Evolutionary conservation across 2,329 filamentous ascomycete genomes (phyloP), one percentile per base, ranked within the genome.

Genomic region (Verticillium klebahnii): DNA sequence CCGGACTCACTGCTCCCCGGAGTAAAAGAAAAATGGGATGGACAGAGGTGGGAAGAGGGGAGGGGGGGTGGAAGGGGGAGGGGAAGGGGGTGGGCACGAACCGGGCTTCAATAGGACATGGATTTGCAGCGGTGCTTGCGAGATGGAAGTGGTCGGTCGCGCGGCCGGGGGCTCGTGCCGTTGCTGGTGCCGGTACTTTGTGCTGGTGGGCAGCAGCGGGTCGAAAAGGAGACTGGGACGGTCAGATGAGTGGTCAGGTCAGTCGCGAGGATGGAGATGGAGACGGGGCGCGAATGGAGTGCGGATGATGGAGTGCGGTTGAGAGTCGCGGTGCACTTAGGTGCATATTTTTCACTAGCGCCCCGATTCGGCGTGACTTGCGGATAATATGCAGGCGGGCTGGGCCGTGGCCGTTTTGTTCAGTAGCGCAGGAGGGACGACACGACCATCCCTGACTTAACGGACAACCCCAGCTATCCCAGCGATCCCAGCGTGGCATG

Each of bases 1-100:
- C n/a, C 23, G 12, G 45, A 29, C 45, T 52, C 45, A 25, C 45
- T 23, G 19, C 19, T 29, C 29, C 34, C 19, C 11, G 8, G 50
- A 23, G n/a, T 31, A 32, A 58, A 57, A 50, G 45, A 45, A 61
- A 39, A 56, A 57, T 52, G 59, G 54, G 60, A 60, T 62, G 62
- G 64, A 29, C 29, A 29, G 5, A 29, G 64, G 57, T 60, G 19
- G 14, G 37, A 29, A 12, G 54, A 29, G 31, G n/a, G 17, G 23
- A 34, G 54, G 32, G 54, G 34, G 19, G 34, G n/a, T 5, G 34
- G 32, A 39, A 23, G 36, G 15, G 25, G 12, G 54, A 7, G 4
- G 36, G 12, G 32, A 14, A 23, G 8, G 7, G 50, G 55, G 31
- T 6, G 32, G 55, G 15, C n/a, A 14, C 34, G 55, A 37, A 37